phyloP scores from a whole-genome alignment of 2,329 filamentous ascomycete genomes.

The Leptographium procerum region DNA sequence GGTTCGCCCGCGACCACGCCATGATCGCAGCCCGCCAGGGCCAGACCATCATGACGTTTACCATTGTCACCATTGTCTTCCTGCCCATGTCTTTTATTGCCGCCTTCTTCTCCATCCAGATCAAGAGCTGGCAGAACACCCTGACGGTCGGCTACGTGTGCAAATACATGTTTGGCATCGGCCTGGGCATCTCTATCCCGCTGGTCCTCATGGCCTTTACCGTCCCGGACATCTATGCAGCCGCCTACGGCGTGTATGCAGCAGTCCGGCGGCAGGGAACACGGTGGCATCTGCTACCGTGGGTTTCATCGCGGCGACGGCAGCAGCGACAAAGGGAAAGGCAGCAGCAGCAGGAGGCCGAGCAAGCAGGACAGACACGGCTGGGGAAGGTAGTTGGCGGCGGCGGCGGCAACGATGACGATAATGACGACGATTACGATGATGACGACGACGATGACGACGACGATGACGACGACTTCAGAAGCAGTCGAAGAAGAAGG shows the following conservation, averaged over 20 bases:
- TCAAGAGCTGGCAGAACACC: conserved; percentile 30
- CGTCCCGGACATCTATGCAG: conserved; percentile 21
- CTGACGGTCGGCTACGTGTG: conserved; percentile 17
- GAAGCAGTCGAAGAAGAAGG: too few relatives aligned
- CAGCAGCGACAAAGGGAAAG: background rate
- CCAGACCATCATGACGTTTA: conserved; percentile 33
- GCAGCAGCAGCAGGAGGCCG: background rate
- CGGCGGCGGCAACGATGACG: too few relatives aligned
- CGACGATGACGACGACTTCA: background rate
- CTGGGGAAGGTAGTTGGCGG: too few relatives aligned
- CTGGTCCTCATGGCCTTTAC: conserved; percentile 27
- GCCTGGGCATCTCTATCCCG: conserved; percentile 26
- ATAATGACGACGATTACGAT: background rate
- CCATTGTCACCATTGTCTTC: conserved; percentile 33
- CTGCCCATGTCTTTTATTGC: conserved; percentile 32
- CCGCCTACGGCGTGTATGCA: conserved; percentile 4
- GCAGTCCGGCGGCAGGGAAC: background rate
- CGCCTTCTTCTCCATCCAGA: conserved; percentile 31
- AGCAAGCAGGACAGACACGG: background rate
- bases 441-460: too few relatives aligned
- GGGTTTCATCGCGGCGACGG: background rate
- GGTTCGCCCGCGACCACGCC: conserved; percentile 49
- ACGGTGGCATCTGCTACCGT: background rate
- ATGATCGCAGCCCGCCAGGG: conserved; percentile 42
- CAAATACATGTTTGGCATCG: conserved; percentile 25